Evolutionary conservation across 495 filamentous ascomycete genomes (phyloP), one percentile per base, ranked within the genome.

Genomic region (Penicillium coprophilum): DNA sequence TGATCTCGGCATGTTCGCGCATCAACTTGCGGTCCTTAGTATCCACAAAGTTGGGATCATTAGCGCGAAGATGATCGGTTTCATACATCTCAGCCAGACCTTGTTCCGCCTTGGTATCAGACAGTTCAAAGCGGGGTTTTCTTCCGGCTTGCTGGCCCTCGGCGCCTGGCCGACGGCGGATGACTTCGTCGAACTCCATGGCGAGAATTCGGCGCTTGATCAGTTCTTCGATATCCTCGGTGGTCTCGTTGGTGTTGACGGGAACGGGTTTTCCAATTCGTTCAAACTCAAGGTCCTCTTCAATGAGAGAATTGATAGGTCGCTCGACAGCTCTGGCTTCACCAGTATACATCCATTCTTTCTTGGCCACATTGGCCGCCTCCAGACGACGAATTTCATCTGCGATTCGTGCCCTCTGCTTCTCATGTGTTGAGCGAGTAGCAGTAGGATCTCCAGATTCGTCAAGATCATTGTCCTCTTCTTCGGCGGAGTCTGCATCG

Each of bases 271-370:
- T 97, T 57, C 94, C 95, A n/a, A 89, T 83, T 46, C 94, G 83
- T 70, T 98, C 94, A 63, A 97, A 97, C 50, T 97, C 94, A 13
- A 98, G 80, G 58, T 97, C 92, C 71, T 97, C 87, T 68, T 97
- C 95, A 2, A 98, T 82, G 0, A 98, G 81, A 1, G 92, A 96
- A 71, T 98, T 97, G 17, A 91, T 56, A 0, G 95, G 94, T 45
- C 94, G 80, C 55, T 91, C 89, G 2, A 77, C 77, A 1, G 90
- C 95, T 44, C 84, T 82, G 38, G 91, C 94, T 80, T 98, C 94
- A 64, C 94, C 94, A 11, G 88, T 79, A 34, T 97, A 77, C 46
- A 87, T 89, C 94, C 94, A 98, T 58, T 92, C 84, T 45, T 90
- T 87, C 70, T 96, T 96, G 3, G 90, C 89, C 8, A 98, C 88